Base-by-base conservation (phyloP, 2,329 filamentous ascomycete genomes). In the Neoarthrinium moseri region DNA sequence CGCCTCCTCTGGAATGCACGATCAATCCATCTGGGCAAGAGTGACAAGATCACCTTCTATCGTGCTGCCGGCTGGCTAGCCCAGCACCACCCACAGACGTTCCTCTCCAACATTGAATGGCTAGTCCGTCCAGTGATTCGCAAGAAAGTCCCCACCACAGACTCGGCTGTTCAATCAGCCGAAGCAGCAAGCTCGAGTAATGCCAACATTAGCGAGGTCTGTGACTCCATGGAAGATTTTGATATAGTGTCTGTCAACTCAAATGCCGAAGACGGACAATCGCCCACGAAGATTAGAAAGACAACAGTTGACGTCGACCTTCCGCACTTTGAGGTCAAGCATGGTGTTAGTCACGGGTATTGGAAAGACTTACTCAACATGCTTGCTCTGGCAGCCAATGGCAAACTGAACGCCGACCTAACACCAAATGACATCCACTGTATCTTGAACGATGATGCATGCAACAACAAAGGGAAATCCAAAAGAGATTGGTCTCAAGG, bases 331-430 rank as follows among this genome's bases (percentile, higher is more conserved):
- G 71, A 79, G 30, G 67, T 76, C 13, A 60, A 62, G 36, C 59
- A 76, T 29, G 73, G 74, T 0, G 69, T 78, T 3, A 66, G 80
- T 4, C 80, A 83, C 42, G 78, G 80, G 0, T 83, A 83, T 60
- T 84, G 78, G 78, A 83, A 83, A 51, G 79, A 83, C 54, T 62
- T 83, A 3, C 62, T 82, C 3, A 83, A 83, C 52, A 66, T 83
- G 3, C 65, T 83, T 0, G 74, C 69, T 1, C 65, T 84, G 3
- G 71, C 72, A 1, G 74, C 68, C 20, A 73, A 78, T 41, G 63
- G 67, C 18, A 64, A 74, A 55, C 66, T 83, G 11, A 60, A 66
- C 12, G 64, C 65, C 5, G 55, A 70, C 11, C 63, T 64, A 2
- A 53, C 75, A 22, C 71, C 71, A 2, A 52, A 52, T 1, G 56